Percentiles rank a stretch among this genome's conserved stretches.
Evolutionary conservation across 371 early-diverging fungal genomes (phyloP).

Genomic region (Circinella minor): DNA sequence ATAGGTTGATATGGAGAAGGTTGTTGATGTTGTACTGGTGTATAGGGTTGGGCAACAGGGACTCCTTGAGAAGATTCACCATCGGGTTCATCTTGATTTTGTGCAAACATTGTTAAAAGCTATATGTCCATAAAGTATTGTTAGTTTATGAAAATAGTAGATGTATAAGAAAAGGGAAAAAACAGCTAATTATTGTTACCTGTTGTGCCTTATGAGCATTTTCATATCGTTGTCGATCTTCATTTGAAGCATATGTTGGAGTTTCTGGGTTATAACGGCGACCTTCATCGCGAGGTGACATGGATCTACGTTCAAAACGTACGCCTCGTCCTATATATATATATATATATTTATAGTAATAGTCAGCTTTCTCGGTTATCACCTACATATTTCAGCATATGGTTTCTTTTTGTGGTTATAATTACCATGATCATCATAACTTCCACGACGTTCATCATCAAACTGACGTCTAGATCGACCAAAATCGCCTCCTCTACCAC

Average conservation of each 20-base stretch:
- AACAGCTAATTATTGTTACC: constrained; percentile 12
- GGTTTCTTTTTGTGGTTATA: no score
- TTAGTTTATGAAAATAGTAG: no score
- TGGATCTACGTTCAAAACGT: constrained; percentile 8
- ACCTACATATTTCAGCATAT: no score
- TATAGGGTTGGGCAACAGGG: not conserved
- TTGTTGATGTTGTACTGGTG: not conserved
- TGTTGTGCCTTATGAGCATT: constrained; percentile 39
- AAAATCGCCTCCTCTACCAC: not conserved
- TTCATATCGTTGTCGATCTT: constrained; percentile 24
- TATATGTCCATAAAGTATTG: not conserved
- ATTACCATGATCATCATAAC: constrained; percentile 4
- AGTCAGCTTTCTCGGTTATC: no score
- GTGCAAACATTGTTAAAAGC: constrained; percentile 25
- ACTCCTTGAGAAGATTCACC: not conserved
- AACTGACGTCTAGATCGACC: constrained; percentile 9
- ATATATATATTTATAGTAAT: no score
- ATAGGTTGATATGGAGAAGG: not conserved
- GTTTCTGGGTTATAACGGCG: constrained; percentile 4
- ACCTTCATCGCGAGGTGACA: not conserved
- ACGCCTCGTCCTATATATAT: not conserved
- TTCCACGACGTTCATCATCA: constrained; percentile 9
- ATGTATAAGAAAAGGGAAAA: no score
- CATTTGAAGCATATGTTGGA: constrained; percentile 1
- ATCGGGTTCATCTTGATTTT: constrained; percentile 7